Evolutionary conservation across 495 filamentous ascomycete species (phyloP).

Genomic region (Darksidea phi): DNA sequence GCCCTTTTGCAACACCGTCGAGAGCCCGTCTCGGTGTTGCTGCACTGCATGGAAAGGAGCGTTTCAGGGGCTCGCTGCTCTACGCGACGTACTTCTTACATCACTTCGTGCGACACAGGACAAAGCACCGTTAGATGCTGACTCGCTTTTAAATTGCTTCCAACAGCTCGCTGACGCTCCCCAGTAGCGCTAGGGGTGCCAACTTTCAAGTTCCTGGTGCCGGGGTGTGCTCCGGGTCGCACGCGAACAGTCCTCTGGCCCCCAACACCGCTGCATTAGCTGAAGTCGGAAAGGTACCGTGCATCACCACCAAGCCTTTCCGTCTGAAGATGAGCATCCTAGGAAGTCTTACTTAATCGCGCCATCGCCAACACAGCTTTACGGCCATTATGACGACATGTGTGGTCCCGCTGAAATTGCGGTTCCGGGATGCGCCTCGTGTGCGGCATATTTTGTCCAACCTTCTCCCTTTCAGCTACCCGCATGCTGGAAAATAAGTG

Average conservation of each 20-base stretch:
- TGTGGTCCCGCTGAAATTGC: too few relatives aligned
- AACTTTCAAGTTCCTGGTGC: not conserved
- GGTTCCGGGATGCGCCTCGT: too few relatives aligned
- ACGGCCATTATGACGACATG: too few relatives aligned
- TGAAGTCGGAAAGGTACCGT: too few relatives aligned
- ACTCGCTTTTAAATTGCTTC: not conserved
- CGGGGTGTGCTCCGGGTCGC: not conserved
- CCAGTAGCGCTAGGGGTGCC: not conserved
- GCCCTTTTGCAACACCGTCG: too few relatives aligned
- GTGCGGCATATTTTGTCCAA: not conserved
- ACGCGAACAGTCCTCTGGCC: too few relatives aligned
- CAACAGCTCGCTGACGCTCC: not conserved
- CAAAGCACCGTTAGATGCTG: not conserved
- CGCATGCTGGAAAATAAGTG: conserved; percentile 2
- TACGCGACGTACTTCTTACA: not conserved
- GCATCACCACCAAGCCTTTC: too few relatives aligned
- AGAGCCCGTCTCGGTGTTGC: not conserved
- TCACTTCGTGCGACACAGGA: not conserved
- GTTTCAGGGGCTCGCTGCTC: not conserved
- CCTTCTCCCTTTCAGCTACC: not conserved
- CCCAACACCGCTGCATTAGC: too few relatives aligned
- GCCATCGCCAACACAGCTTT: too few relatives aligned
- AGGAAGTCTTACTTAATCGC: too few relatives aligned
- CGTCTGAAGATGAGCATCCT: too few relatives aligned
- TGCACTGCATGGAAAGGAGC: not conserved